These are phyloP conservation scores for Pythium pyrilobum DNA, from an alignment of 352 stramenopile genomes.

Conservation along the genomic window DNA sequence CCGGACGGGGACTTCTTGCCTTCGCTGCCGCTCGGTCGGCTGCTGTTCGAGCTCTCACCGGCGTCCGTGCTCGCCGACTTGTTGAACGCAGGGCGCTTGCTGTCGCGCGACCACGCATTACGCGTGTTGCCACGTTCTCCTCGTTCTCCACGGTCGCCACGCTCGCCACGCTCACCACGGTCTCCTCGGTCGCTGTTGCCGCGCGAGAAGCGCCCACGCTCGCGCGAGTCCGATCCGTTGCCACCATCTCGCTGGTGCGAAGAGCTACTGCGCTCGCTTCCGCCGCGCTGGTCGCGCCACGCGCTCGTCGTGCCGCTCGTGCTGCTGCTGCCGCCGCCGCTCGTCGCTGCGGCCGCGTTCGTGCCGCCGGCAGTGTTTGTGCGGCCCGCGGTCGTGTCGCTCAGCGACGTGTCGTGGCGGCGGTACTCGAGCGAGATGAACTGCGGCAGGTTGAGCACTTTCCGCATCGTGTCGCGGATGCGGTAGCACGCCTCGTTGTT, in stretches of 20 bases:
- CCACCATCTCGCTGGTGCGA: constrained; percentile 11
- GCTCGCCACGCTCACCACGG: constrained; percentile 14
- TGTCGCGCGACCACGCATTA: constrained; percentile 53
- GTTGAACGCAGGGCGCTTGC: constrained; percentile 42
- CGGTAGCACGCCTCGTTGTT: constrained; percentile 87
- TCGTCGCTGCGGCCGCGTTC: constrained; percentile 11
- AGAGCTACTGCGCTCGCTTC: constrained; percentile 10
- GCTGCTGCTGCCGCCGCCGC: constrained; percentile 19
- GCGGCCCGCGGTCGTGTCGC: constrained; percentile 73
- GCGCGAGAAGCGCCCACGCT: constrained; percentile 34
- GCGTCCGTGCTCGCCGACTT: constrained; percentile 27
- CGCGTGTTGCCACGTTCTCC: constrained; percentile 2
- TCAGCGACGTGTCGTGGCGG: constrained; percentile 83
- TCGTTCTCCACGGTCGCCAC: constrained; percentile 8
- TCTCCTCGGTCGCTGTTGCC: constrained; percentile 15
- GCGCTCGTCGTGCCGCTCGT: neutral
- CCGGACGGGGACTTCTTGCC: constrained; percentile 13
- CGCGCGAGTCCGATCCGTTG: neutral
- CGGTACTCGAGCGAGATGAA: constrained; percentile 92
- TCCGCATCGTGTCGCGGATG: constrained; percentile 86
- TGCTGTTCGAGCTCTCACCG: constrained; percentile 25
- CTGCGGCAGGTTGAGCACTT: constrained; percentile 87
- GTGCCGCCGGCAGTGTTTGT: constrained; percentile 43
- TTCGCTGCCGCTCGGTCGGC: constrained; percentile 29
- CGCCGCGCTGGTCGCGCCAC: constrained; percentile 16